These are phyloP conservation scores for Phoma herbarum DNA, from an alignment of 2,329 filamentous ascomycete species.

Conservation along the genomic window DNA sequence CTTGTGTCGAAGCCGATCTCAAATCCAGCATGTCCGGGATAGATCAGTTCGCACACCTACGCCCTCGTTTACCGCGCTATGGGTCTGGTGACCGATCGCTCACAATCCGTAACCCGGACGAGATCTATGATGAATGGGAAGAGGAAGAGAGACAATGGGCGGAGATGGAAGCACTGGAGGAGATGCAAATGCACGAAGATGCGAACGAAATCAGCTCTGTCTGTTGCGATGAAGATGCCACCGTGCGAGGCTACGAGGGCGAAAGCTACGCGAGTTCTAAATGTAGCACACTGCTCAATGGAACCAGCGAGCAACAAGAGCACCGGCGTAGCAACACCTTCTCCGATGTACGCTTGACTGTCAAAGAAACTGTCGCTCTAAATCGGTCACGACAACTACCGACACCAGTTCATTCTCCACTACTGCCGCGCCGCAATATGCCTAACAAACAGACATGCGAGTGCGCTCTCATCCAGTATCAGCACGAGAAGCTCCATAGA, in stretches of 20 bases:
- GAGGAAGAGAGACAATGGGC: conserved; percentile 28
- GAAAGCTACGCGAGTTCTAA: conserved; percentile 29
- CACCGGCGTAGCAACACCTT: conserved; percentile 6
- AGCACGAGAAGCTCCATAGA: conserved; percentile 18
- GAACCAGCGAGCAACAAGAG: conserved; percentile 9
- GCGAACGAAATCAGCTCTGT: conserved; percentile 4
- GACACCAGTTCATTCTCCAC: conserved; percentile 2
- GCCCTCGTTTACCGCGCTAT: conserved; percentile 10
- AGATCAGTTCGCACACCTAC: conserved; percentile 40
- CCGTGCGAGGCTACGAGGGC: not conserved
- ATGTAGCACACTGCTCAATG: conserved; percentile 33
- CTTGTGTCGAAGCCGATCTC: conserved; percentile 27
- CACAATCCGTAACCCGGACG: conserved; percentile 36
- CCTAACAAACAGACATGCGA: conserved; percentile 19
- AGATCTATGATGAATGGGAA: conserved; percentile 32
- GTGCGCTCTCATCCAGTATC: conserved; percentile 30
- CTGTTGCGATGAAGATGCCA: not conserved
- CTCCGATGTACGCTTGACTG: conserved; percentile 11
- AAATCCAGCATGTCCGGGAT: conserved; percentile 6
- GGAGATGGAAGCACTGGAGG: conserved; percentile 18
- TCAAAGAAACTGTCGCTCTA: conserved; percentile 15
- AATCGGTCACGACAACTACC: conserved; percentile 7
- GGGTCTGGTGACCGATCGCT: conserved; percentile 17
- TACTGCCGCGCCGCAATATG: not conserved
- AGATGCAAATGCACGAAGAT: conserved; percentile 18